Evolutionary conservation across 495 filamentous ascomycete genomes (phyloP).

Genomic region (Lasiosphaeria miniovina): DNA sequence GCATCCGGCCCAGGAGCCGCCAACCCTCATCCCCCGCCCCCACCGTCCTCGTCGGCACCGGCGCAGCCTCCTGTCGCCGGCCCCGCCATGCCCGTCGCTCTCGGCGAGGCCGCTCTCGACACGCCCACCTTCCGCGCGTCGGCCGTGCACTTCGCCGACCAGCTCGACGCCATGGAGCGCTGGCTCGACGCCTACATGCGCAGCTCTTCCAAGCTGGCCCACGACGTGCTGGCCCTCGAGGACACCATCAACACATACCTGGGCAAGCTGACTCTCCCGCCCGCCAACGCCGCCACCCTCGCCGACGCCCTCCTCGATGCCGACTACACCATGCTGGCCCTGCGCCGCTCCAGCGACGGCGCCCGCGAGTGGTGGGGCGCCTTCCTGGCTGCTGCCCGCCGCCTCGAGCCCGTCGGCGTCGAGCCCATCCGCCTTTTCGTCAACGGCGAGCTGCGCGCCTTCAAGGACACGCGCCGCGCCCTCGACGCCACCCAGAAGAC

Average conservation of each 20-base stretch:
- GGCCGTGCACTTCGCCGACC: constrained; percentile 83
- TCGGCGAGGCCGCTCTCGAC: constrained; percentile 94
- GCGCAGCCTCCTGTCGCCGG: constrained; percentile 16
- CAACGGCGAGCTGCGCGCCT: constrained; percentile 58
- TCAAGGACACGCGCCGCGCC: constrained; percentile 67
- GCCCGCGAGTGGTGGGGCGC: constrained; percentile 81
- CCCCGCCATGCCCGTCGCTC: constrained; percentile 66
- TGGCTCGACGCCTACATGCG: constrained; percentile 89
- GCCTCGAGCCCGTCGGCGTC: constrained; percentile 69
- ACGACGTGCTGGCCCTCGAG: constrained; percentile 70
- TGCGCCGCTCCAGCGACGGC: constrained; percentile 79
- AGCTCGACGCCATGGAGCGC: constrained; percentile 85
- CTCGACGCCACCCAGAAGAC: constrained; percentile 79
- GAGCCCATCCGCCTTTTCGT: constrained; percentile 81
- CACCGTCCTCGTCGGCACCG: too few species aligned
- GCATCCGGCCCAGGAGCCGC: too few species aligned
- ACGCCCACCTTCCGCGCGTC: constrained; percentile 92
- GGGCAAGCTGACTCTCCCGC: constrained; percentile 62
- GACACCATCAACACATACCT: constrained; percentile 70
- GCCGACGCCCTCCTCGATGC: constrained; percentile 79
- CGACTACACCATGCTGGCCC: constrained; percentile 86
- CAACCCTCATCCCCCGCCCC: too few species aligned
- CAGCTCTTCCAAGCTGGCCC: constrained; percentile 70
- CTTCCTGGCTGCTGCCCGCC: constrained; percentile 66
- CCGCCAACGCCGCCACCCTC: constrained; percentile 60